Evolutionary conservation across 495 filamentous ascomycete genomes (phyloP), one percentile per base, ranked within the genome.

Genomic region (Lophiotrema nucula): DNA sequence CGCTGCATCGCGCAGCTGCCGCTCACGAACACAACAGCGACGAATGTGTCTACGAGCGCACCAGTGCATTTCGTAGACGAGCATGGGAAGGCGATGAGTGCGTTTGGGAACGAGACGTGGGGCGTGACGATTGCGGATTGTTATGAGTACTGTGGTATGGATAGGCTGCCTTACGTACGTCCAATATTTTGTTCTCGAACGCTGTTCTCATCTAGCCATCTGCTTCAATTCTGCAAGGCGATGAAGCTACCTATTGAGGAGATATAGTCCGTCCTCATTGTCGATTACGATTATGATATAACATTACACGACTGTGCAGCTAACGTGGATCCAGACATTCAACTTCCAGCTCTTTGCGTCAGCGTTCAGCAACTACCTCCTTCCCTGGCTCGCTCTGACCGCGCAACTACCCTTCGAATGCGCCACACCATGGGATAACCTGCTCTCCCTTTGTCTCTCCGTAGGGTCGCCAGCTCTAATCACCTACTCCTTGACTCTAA

Each of bases 381-480:
- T 66, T 10, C 63, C 63, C 4, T 66, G 63, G 63, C 48, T 66
- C 24, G 53, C 63, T 1, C 37, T 62, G 10, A 66, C 63, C 1
- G 63, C 63, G 0, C 63, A 66, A 48, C 49, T 66, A 1, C 52
- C 63, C 1, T 66, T 53, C 53, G 63, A 66, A 46, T 55, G 52
- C 0, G 42, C 48, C 1, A 37, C 54, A 12, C 39, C 49, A 19
- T 62, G 41, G 39, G 54, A 48, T 35, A 66, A 66, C 28, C 18
- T 57, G 11, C 41, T 66, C 27, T 51, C 43, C 28, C 44, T 66
- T 13, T 62, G 63, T 23, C 35, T 62, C 3, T 26, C 53, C 6
- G 53, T 66, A 26, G 63, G 63, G 12, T 62, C 57, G 12, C 63
- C 63, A 0, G 47, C 63, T 10, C 37, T 66, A n/a, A 53, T 62